A percentile compares a stretch with the other conserved stretches of the same genome.
phyloP scores from a whole-genome alignment of 1,284 basidiomycete genomes.

The Coniophora puteana region DNA sequence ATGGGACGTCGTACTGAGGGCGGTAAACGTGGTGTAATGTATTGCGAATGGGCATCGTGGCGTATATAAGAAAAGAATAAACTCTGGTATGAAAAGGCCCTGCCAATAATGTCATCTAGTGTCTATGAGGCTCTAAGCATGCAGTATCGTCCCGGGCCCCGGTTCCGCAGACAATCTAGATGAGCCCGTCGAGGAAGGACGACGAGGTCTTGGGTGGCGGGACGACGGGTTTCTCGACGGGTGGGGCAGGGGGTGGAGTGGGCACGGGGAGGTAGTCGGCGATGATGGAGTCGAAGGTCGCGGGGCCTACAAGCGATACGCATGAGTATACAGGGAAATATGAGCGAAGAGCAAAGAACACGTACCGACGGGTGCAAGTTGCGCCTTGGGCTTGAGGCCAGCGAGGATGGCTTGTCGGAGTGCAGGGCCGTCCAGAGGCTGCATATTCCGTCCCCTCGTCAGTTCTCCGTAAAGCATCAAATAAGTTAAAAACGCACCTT shows the following conservation, averaged over 20 bases:
- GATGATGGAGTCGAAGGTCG: constrained; percentile 67
- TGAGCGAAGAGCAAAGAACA: constrained; percentile 9
- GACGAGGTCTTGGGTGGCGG: constrained; percentile 17
- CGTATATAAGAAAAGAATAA: too few relatives aligned
- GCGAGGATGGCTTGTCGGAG: constrained; percentile 71
- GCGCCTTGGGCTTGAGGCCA: constrained; percentile 61
- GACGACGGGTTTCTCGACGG: too few relatives aligned
- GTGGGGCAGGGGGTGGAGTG: constrained; percentile 14
- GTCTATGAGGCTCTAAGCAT: too few relatives aligned
- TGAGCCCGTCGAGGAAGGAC: constrained; percentile 40
- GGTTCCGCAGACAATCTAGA: constrained; percentile 14
- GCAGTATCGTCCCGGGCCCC: background rate
- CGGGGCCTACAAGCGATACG: constrained; percentile 30
- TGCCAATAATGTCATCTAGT: too few relatives aligned
- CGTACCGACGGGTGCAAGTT: constrained; percentile 50
- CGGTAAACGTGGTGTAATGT: too few relatives aligned
- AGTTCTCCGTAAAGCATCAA: constrained; percentile 6
- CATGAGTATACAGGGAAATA: constrained; percentile 8
- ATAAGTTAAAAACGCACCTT: constrained; percentile 27
- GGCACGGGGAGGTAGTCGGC: constrained; percentile 60
- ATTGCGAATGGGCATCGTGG: too few relatives aligned
- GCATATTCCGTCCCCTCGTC: constrained; percentile 17
- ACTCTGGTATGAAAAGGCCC: too few relatives aligned
- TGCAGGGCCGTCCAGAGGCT: constrained; percentile 66
- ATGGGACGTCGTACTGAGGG: constrained; percentile 17